These are phyloP conservation scores for Ormosia semicastrata DNA, from an alignment of 306 rosid species.

Conservation along the genomic window DNA sequence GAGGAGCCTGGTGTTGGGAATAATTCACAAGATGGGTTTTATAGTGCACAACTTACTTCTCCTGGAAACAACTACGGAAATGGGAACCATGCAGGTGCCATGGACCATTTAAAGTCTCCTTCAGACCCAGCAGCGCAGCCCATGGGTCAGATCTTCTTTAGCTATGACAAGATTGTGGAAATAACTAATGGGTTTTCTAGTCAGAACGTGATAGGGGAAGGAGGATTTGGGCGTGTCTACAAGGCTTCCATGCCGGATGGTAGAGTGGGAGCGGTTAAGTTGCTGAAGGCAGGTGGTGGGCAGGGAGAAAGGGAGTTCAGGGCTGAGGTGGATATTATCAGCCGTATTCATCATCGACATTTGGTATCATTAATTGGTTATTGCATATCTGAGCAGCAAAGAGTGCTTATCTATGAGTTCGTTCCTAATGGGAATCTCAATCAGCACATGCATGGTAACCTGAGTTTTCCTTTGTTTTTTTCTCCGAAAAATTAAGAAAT, in stretches of 20 bases:
- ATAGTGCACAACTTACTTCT: constrained; percentile 30
- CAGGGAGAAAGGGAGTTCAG: constrained; percentile 93
- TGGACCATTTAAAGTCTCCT: constrained; percentile 25
- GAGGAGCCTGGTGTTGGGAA: constrained; percentile 35
- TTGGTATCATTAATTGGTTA: constrained; percentile 87
- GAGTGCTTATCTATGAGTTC: constrained; percentile 82
- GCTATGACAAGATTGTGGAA: constrained; percentile 65
- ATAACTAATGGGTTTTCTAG: constrained; percentile 66
- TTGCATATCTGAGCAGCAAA: constrained; percentile 66
- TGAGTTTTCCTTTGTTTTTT: constrained; percentile 27
- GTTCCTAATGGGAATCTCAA: constrained; percentile 84
- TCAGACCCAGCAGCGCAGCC: constrained; percentile 33
- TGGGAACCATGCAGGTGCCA: constrained; percentile 27
- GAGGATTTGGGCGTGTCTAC: constrained; percentile 90
- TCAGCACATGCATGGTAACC: constrained; percentile 86
- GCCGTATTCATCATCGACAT: constrained; percentile 87
- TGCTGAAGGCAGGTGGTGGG: constrained; percentile 86
- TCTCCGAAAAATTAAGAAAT: background rate
- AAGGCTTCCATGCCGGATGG: constrained; percentile 74
- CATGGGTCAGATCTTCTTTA: constrained; percentile 47
- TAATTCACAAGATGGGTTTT: constrained; percentile 36
- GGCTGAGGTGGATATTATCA: constrained; percentile 89
- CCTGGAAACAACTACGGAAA: constrained; percentile 32
- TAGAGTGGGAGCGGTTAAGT: constrained; percentile 73
- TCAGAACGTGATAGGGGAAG: constrained; percentile 77